These are phyloP conservation scores for Cercospora sp. DNA, from an alignment of 2,329 filamentous ascomycete genomes.

Conservation along the genomic window DNA sequence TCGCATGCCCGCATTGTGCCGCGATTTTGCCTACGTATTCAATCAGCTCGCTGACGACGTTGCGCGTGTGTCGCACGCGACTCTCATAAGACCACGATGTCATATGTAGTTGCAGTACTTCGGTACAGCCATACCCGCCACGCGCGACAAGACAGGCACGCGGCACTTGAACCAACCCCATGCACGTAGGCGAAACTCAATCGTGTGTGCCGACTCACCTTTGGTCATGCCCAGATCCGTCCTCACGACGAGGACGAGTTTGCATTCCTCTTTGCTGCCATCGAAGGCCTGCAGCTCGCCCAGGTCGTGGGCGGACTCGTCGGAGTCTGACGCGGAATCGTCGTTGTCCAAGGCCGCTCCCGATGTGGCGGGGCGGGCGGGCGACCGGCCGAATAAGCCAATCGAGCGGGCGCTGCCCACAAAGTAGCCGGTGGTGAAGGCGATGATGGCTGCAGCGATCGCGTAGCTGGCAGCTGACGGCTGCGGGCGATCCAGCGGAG, in stretches of 20 bases:
- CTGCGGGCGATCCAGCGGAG: constrained; percentile 36
- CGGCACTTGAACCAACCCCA: not conserved
- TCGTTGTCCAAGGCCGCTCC: constrained; percentile 27
- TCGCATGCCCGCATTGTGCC: constrained; percentile 87
- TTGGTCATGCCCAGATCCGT: constrained; percentile 98
- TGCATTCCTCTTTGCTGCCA: constrained; percentile 74
- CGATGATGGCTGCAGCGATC: constrained; percentile 71
- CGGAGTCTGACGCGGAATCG: constrained; percentile 40
- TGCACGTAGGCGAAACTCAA: constrained; percentile 2
- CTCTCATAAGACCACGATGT: not conserved
- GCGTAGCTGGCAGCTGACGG: constrained; percentile 62
- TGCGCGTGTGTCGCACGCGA: not conserved
- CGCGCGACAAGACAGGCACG: constrained; percentile 5
- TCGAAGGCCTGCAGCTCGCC: constrained; percentile 50
- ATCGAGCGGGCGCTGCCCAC: constrained; percentile 65
- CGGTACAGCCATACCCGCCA: not conserved
- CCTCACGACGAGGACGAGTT: constrained; percentile 86
- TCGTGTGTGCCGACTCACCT: constrained; percentile 56
- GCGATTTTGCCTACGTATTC: constrained; percentile 81
- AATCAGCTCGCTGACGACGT: not conserved
- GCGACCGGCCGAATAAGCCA: constrained; percentile 67
- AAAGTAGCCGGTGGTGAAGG: constrained; percentile 75
- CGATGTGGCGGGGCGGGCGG: constrained; percentile 12
- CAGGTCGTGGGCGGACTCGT: constrained; percentile 41
- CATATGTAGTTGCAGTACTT: not conserved